A percentile compares a stretch with the other conserved stretches of the same genome.
phyloP scores from a whole-genome alignment of 306 rosid genomes.

The Casuarina cunninghamiana region DNA sequence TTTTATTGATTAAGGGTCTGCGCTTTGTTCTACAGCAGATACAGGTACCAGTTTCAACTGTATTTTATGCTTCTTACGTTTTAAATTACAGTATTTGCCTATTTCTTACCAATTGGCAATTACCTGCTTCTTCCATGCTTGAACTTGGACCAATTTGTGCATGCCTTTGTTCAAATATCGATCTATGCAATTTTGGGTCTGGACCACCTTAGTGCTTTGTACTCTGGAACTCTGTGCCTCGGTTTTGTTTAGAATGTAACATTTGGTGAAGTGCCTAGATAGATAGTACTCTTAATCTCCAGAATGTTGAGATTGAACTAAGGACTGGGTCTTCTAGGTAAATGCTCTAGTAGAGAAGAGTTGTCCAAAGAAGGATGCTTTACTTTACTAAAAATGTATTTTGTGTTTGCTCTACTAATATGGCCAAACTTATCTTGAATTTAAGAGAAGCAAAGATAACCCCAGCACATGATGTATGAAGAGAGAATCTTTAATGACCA shows the following conservation, averaged over 20 bases:
- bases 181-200: background rate
- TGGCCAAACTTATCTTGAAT: background rate
- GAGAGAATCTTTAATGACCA: background rate
- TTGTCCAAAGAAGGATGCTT: background rate
- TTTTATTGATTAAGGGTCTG: conserved; percentile 45
- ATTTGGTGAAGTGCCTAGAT: background rate
- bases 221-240: background rate
- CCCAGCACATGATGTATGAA: background rate
- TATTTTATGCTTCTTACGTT: background rate
- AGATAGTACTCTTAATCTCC: background rate
- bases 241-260: background rate
- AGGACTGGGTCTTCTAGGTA: no score
- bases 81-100: background rate
- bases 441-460: background rate
- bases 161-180: background rate
- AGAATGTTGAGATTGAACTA: no score
- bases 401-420: background rate
- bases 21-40: conserved; percentile 55
- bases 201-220: background rate
- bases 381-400: no score
- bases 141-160: background rate
- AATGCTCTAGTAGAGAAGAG: no score
- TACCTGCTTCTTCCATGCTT: background rate
- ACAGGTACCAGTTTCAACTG: conserved; percentile 29
- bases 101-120: background rate